phyloP scores from a whole-genome alignment of 192 early-diverging fungal species.

The Coemansia sp. region DNA sequence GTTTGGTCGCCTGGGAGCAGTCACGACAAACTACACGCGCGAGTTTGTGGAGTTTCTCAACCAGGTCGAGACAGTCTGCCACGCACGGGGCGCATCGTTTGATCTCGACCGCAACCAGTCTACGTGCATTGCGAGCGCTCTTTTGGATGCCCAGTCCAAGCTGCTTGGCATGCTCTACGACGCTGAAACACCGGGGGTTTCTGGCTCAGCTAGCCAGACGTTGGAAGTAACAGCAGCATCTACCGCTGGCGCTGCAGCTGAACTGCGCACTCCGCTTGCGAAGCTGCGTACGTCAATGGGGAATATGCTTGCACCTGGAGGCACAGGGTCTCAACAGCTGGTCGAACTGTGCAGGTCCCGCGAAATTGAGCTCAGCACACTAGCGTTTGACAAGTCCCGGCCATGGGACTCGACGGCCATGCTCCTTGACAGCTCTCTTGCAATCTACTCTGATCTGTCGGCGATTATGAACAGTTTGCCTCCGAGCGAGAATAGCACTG shows the following conservation, averaged over 20 bases:
- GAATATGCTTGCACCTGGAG: constrained; percentile 10
- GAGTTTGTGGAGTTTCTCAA: constrained; percentile 54
- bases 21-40: constrained; percentile 50
- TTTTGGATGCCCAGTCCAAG: constrained; percentile 36
- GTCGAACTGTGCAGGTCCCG: constrained; percentile 35
- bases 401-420: constrained; percentile 38
- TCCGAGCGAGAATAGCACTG: constrained; percentile 1
- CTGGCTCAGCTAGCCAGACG: not conserved
- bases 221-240: not conserved
- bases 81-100: constrained; percentile 42
- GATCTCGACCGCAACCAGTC: constrained; percentile 51
- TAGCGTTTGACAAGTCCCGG: constrained; percentile 21
- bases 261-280: constrained; percentile 18
- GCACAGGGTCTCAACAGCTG: constrained; percentile 27
- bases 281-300: constrained; percentile 24
- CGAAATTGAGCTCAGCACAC: constrained; percentile 18
- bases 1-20: constrained; percentile 32
- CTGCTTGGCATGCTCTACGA: constrained; percentile 24
- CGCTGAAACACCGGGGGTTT: not conserved
- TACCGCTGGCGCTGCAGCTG: not conserved
- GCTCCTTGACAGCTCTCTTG: constrained; percentile 32
- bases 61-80: constrained; percentile 51
- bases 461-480: constrained; percentile 3
- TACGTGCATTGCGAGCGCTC: constrained; percentile 39
- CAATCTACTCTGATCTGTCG: constrained; percentile 25